Conservation (phyloP, 306 rosid genomes). For the Glycine latifolia region DNA sequence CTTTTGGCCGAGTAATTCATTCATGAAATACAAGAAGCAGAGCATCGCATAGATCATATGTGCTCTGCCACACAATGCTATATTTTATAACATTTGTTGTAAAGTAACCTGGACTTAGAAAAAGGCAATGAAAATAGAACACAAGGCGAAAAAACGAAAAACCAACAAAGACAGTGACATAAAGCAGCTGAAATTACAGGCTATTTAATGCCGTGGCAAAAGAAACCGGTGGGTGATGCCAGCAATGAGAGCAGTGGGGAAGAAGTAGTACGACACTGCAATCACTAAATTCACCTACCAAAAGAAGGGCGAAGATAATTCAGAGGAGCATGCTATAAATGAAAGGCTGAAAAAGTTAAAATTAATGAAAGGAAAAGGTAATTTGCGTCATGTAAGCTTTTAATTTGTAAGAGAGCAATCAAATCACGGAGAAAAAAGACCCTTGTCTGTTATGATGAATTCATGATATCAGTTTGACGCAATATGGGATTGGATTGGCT, state of each 20-base stretch:
- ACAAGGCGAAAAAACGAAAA: constrained; percentile 27
- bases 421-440: neutral
- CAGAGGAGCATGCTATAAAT: constrained; percentile 48
- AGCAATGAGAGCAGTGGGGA: neutral
- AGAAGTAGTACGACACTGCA: constrained; percentile 41
- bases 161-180: constrained; percentile 43
- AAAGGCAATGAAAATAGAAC: constrained; percentile 6
- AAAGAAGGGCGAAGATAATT: constrained; percentile 29
- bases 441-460: neutral
- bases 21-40: neutral
- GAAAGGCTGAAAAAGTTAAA: constrained; percentile 41
- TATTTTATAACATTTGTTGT: constrained; percentile 37
- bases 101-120: constrained; percentile 16
- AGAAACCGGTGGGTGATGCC: constrained; percentile 42
- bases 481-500: constrained; percentile 4
- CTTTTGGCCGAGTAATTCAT: neutral
- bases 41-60: no score
- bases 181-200: constrained; percentile 37
- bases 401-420: constrained; percentile 16
- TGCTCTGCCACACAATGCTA: neutral
- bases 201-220: constrained; percentile 48
- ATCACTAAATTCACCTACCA: constrained; percentile 52
- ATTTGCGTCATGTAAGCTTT: constrained; percentile 8
- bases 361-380: constrained; percentile 26
- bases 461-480: constrained; percentile 24